A percentile compares a stretch with the other conserved stretches of the same genome.
Evolutionary conservation across 2,329 filamentous ascomycete species (phyloP).

Genomic region (Colletotrichum cordylinicola): DNA sequence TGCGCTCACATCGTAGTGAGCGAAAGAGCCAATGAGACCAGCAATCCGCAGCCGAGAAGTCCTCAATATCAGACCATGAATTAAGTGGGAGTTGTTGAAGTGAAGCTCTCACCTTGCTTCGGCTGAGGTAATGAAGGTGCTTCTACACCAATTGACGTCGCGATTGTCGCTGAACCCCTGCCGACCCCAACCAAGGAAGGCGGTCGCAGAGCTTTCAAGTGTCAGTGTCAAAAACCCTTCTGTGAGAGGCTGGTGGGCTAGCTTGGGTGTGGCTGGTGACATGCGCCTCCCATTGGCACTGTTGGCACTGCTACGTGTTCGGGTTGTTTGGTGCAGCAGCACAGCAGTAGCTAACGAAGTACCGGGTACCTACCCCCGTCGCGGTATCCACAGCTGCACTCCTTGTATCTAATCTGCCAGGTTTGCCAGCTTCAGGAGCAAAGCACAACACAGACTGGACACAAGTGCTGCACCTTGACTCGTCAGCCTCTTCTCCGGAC

Average conservation of each 20-base stretch:
- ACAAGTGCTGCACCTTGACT: constrained; percentile 7
- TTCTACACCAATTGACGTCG: not conserved
- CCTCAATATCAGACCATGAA: not conserved
- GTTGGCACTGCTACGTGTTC: not conserved
- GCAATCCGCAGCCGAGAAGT: not conserved
- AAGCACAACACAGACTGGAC: not conserved
- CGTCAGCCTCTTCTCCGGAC: constrained; percentile 19
- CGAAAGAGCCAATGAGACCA: not conserved
- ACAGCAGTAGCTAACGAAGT: not conserved
- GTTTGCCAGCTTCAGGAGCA: constrained; percentile 21
- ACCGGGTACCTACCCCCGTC: not conserved
- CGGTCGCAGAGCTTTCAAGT: not conserved
- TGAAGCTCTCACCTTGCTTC: not conserved
- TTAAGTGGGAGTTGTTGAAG: not conserved
- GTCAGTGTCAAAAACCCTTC: not conserved
- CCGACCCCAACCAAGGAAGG: not conserved
- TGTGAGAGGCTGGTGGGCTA: not conserved
- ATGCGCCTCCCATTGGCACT: not conserved
- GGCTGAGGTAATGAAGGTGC: not conserved
- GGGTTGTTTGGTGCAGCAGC: not conserved
- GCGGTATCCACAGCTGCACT: constrained; percentile 1
- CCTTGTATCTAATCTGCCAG: constrained; percentile 21
- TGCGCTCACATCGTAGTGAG: constrained; percentile 2
- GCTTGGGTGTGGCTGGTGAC: constrained; percentile 4
- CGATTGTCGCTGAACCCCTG: not conserved